Evolutionary conservation across 2,329 filamentous ascomycete species (phyloP), one percentile per base, ranked within the genome.

Genomic region (Penicillium sp.): DNA sequence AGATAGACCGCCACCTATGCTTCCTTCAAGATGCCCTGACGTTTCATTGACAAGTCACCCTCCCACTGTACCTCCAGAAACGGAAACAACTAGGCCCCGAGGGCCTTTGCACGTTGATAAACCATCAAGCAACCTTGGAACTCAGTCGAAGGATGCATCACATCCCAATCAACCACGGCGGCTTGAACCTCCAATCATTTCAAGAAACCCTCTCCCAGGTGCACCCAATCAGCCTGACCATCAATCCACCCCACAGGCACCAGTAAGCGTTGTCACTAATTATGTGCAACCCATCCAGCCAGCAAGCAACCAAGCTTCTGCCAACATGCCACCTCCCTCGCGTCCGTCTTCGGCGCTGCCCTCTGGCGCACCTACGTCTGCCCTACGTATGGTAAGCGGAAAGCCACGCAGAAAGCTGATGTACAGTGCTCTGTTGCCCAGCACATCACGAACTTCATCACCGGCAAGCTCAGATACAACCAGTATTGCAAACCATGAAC

Each of bases 331-430:
- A 26, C 49, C 50, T 26, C 47, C 48, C 13, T 47, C 53, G 16
- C 47, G 39, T 26, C 44, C 41, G 47, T 35, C 51, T 10, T 19
- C 51, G 11, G 57, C 18, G 26, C 16, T 44, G 9, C 9, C 9
- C 7, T 19, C 61, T 34, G 57, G 60, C 3, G 18, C 47, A 7
- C 61, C 62, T 9, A 47, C 57, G 16, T 70, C 66, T 13, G 63
- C 64, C 2, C 64, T 76, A 51, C 68, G 69, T 13, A 62, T 76
- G 19, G 60, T 65, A 1, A 61, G 57, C 14, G 63, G 65, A 32
- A 74, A 73, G 46, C 73, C 74, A 7, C 71, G 75, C 13, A 72
- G 63, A n/a, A 78, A 77, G 53, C 53, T 78, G 29, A 74, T 78
- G 69, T 78, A 76, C 56, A 67, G 65, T 48, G 72, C 71, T 19